A percentile compares a stretch with the other conserved stretches of the same genome.
Conservation (phyloP, 2,329 filamentous ascomycete genomes). For the Byssochlamys sp. region DNA sequence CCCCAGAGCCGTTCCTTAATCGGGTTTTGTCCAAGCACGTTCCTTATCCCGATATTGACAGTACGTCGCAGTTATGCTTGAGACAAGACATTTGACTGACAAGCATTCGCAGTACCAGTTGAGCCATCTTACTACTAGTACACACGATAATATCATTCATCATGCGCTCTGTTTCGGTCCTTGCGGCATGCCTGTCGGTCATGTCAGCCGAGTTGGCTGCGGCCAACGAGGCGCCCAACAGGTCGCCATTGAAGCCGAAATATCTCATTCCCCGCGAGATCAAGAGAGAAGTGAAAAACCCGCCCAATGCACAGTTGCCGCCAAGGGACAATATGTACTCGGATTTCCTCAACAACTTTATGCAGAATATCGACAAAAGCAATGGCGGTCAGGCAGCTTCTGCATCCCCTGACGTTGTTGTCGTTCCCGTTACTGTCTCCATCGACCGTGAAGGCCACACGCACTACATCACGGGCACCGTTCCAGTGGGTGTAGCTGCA, state of each 20-base stretch:
- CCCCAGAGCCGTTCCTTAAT: neutral
- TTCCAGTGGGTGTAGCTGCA: neutral
- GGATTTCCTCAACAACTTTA: neutral
- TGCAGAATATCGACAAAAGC: neutral
- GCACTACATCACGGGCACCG: neutral
- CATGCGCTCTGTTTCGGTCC: neutral
- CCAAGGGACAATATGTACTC: conserved; percentile 16
- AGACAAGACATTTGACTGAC: neutral
- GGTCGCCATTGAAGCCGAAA: neutral
- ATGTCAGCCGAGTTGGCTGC: neutral
- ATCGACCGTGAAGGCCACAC: neutral
- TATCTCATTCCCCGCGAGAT: neutral
- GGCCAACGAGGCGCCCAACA: neutral
- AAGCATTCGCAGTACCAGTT: neutral
- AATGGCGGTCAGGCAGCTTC: neutral
- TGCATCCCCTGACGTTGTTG: neutral
- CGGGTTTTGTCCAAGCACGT: no score
- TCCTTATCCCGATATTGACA: neutral
- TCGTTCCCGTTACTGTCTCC: neutral
- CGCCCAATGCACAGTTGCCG: conserved; percentile 13
- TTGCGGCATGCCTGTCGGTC: neutral
- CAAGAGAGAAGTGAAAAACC: neutral
- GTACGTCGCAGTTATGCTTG: neutral
- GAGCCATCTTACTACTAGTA: neutral
- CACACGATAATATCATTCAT: neutral